Percentiles rank a stretch among this genome's conserved stretches.
Conservation (phyloP, 352 stramenopile genomes). For the Phytophthora foliorum region DNA sequence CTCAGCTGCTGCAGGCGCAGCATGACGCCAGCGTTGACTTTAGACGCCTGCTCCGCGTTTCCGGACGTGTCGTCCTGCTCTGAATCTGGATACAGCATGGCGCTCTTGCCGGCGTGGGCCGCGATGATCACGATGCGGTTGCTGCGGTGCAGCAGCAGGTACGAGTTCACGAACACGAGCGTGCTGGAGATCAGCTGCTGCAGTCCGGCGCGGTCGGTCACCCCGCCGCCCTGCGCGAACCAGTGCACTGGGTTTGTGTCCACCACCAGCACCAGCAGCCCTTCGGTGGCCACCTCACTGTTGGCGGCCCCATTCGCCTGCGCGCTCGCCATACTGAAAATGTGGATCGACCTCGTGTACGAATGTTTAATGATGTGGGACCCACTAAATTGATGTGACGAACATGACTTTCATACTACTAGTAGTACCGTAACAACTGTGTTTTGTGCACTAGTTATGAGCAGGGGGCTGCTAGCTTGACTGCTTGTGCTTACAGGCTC, state of each 20-base stretch:
- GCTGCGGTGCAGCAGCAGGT: constrained; percentile 86
- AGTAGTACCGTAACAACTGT: constrained; percentile 14
- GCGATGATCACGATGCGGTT: constrained; percentile 90
- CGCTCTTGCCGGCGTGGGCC: constrained; percentile 72
- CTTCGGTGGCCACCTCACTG: constrained; percentile 46
- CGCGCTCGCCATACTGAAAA: constrained; percentile 16
- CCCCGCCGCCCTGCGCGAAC: constrained; percentile 53
- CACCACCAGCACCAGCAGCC: constrained; percentile 81
- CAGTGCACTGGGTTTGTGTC: constrained; percentile 85
- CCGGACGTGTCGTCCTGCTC: constrained; percentile 72
- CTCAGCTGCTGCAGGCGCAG: constrained; percentile 72
- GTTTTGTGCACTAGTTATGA: constrained; percentile 10
- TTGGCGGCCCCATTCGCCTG: constrained; percentile 20
- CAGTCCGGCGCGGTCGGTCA: constrained; percentile 39
- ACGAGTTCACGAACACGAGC: constrained; percentile 90
- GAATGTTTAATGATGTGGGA: not conserved
- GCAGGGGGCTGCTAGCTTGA: constrained; percentile 5
- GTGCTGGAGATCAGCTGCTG: constrained; percentile 80
- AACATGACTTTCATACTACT: not conserved
- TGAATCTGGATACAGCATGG: constrained; percentile 84
- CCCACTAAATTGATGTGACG: not conserved
- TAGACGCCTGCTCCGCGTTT: constrained; percentile 73
- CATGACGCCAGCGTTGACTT: constrained; percentile 80
- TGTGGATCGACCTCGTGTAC: not conserved
- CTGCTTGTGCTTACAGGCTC: constrained; percentile 43